Conservation (phyloP, 805 yeast genomes). For the Saccharomycopsis sp. region DNA sequence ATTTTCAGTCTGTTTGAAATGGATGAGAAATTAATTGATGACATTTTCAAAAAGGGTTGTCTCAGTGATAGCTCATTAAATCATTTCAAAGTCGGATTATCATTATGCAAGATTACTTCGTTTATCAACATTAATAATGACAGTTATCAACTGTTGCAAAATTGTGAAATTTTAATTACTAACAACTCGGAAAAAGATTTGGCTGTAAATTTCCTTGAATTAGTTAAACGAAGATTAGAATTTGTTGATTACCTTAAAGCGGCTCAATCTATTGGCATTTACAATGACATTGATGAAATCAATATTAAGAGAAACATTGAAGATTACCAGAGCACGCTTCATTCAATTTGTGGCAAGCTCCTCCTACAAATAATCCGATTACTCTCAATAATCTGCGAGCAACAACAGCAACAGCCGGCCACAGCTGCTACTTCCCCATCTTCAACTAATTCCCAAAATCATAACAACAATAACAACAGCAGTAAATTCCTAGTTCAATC, state of each 20-base stretch:
- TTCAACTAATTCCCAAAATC: too few species aligned
- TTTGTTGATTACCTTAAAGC: constrained; percentile 27
- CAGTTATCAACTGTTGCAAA: neutral
- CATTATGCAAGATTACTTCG: constrained; percentile 20
- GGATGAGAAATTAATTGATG: constrained; percentile 22
- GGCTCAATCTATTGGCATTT: constrained; percentile 17
- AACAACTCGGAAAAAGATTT: constrained; percentile 10
- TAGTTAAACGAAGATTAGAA: constrained; percentile 30
- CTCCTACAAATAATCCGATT: constrained; percentile 9
- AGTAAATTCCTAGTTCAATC: constrained; percentile 19
- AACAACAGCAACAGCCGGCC: neutral
- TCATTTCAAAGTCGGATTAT: constrained; percentile 25
- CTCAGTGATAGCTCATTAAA: constrained; percentile 22
- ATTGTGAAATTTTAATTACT: neutral
- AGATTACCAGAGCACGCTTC: constrained; percentile 5
- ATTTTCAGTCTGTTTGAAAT: constrained; percentile 24
- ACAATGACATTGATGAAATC: neutral
- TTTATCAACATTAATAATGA: neutral
- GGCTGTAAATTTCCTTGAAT: constrained; percentile 23
- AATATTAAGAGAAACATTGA: constrained; percentile 1
- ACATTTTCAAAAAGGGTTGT: constrained; percentile 15
- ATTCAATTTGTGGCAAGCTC: constrained; percentile 3
- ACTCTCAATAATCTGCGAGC: constrained; percentile 23
- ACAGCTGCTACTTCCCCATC: neutral
- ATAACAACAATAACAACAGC: too few species aligned